These are phyloP conservation scores for Eucalyptus urophylla DNA, from an alignment of 345 rosid species.

Conservation along the genomic window DNA sequence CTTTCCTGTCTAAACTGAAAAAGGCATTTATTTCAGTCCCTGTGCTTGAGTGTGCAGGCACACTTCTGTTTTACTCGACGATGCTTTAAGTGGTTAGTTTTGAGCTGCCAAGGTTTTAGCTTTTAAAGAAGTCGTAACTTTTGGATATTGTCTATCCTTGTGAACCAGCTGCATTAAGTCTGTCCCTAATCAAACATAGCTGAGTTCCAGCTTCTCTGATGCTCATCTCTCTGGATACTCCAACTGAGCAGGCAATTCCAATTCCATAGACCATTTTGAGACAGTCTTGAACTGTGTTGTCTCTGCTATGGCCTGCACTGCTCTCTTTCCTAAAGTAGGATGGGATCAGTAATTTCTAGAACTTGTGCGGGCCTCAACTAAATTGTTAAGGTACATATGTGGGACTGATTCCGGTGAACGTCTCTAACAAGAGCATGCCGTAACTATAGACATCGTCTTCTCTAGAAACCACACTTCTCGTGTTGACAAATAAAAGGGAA, in stretches of 20 bases:
- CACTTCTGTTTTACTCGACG: background rate
- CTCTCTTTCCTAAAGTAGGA: background rate
- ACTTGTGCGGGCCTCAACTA: background rate
- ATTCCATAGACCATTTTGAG: background rate
- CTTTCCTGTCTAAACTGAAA: background rate
- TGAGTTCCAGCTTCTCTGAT: background rate
- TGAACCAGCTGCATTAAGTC: background rate
- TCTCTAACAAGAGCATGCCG: conserved; percentile 9
- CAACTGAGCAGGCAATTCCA: conserved; percentile 2
- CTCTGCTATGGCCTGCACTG: background rate
- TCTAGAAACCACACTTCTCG: background rate
- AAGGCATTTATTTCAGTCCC: background rate
- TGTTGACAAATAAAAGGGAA: too few relatives aligned
- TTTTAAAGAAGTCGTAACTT: background rate
- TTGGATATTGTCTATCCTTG: too few relatives aligned
- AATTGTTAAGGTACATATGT: background rate
- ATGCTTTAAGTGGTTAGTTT: background rate
- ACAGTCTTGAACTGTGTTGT: background rate
- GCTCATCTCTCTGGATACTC: background rate
- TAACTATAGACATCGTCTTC: conserved; percentile 10
- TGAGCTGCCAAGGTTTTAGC: background rate
- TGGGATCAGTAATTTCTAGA: background rate
- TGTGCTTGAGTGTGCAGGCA: background rate
- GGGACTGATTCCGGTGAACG: conserved; percentile 4
- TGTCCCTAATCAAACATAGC: background rate